These are phyloP conservation scores for Nemania sp. DNA, from an alignment of 2,329 filamentous ascomycete species.

Conservation along the genomic window DNA sequence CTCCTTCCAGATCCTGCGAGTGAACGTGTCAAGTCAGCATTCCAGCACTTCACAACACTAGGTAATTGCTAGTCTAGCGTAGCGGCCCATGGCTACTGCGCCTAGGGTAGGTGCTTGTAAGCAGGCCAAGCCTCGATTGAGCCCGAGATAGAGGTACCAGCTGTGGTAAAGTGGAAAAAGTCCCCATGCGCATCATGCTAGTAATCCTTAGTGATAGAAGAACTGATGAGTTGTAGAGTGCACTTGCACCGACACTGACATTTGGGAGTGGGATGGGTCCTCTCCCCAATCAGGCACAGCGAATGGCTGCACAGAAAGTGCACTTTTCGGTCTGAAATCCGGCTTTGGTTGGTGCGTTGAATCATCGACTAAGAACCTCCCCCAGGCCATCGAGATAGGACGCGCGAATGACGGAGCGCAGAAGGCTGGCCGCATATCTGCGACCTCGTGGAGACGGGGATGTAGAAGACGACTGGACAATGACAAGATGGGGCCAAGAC, in stretches of 20 bases:
- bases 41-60: conserved; percentile 19
- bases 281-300: conserved; percentile 14
- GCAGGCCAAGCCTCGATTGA: conserved; percentile 3
- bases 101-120: conserved; percentile 16
- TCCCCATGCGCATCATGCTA: neutral
- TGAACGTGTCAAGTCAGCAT: conserved; percentile 35
- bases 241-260: conserved; percentile 19
- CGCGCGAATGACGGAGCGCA: conserved; percentile 23
- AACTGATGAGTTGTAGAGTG: conserved; percentile 21
- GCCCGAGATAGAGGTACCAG: conserved; percentile 12
- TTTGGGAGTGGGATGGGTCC: conserved; percentile 12
- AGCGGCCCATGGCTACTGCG: conserved; percentile 12
- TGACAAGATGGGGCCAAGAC: conserved; percentile 13
- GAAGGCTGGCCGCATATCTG: conserved; percentile 25
- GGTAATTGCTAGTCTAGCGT: conserved; percentile 13
- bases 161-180: conserved; percentile 11
- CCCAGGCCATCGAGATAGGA: conserved; percentile 18
- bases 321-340: conserved; percentile 35
- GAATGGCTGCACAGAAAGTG: conserved; percentile 20
- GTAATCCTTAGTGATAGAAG: neutral
- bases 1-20: conserved; percentile 91
- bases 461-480: conserved; percentile 17
- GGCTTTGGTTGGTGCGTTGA: conserved; percentile 27
- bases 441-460: conserved; percentile 24
- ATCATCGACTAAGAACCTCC: conserved; percentile 4